phyloP scores from a whole-genome alignment of 202 grass and related monocot genomes.

The Dendrocalamus latiflorus region DNA sequence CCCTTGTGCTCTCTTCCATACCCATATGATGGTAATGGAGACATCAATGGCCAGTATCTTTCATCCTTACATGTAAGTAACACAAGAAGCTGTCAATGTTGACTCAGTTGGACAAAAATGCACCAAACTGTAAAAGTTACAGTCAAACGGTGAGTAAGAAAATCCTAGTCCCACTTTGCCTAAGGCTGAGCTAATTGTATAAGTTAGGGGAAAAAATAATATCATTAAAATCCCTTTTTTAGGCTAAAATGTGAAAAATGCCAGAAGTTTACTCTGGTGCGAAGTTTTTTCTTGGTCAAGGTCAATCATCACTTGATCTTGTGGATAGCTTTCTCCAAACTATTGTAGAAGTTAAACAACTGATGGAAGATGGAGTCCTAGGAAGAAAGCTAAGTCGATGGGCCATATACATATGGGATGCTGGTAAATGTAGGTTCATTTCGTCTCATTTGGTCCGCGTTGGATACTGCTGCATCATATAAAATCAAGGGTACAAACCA shows the following conservation, averaged over 20 bases:
- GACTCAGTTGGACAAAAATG: constrained; percentile 25
- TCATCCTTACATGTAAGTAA: constrained; percentile 71
- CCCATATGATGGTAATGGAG: constrained; percentile 92
- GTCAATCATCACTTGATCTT: background rate
- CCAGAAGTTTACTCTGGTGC: background rate
- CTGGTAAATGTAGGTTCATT: background rate
- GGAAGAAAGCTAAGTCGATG: background rate
- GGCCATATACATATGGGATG: background rate
- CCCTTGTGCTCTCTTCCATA: constrained; percentile 90
- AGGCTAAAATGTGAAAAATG: background rate
- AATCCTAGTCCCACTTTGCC: background rate
- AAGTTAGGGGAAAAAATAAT: background rate
- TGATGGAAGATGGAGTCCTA: background rate
- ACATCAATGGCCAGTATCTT: constrained; percentile 86
- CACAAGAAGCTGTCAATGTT: constrained; percentile 25
- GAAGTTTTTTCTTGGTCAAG: background rate
- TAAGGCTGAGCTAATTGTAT: background rate
- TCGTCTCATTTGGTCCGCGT: background rate
- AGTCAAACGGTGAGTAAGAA: constrained; percentile 12
- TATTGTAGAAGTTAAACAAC: background rate
- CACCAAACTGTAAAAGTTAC: constrained; percentile 21
- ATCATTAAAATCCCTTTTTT: background rate
- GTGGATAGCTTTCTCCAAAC: background rate
- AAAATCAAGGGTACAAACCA: background rate
- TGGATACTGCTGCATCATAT: background rate